Evolutionary conservation across 768 basidiomycete species (phyloP), one percentile per base, ranked within the genome.

Genomic region (Russula compacta): DNA sequence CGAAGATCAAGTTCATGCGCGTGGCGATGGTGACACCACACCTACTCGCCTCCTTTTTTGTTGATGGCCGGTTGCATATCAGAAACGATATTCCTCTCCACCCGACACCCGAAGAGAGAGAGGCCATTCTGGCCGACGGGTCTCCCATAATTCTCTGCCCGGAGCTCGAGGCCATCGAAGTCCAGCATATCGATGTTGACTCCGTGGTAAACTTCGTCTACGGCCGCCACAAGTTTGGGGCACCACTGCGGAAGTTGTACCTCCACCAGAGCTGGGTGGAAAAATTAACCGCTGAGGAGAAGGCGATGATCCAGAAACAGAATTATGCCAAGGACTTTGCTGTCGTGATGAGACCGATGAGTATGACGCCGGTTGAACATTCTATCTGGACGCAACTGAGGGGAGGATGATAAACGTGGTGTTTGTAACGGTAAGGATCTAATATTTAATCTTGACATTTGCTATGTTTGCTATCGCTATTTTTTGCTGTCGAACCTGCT

Each of bases 1-100:
- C 84, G 10, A 69, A 74, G 32, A 67, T 88, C 46, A 59, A 60
- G 50, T 61, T 67, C 53, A 56, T 72, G 56, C 70, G 69, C 53
- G 11, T 59, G 47, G 59, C 35, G 14, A 2, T 2, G 32, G 57
- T 58, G 52, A 35, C 29, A 17, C 3, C 54, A 48, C 53, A 54
- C 53, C 4, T 66, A 49, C 38, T 61, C 10, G 11, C 19, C 15
- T 33, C 19, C 2, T 56, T 66, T 36, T 11, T 40, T 32, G 15
- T 47, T 10, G 63, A 66, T 29, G 59, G 51, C 40, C 65, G 65
- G 50, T 56, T 64, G n/a, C 36, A 55, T 40, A 19, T 42, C 10
- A 42, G 17, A 12, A 44, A 64, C 15, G 62, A 64, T 43, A 29
- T 53, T n/a, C 63, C 63, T 58, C 58, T 57, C 29, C 33, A 1